phyloP scores from a whole-genome alignment of 139 green algal genomes.

The Haematococcus sp. region DNA sequence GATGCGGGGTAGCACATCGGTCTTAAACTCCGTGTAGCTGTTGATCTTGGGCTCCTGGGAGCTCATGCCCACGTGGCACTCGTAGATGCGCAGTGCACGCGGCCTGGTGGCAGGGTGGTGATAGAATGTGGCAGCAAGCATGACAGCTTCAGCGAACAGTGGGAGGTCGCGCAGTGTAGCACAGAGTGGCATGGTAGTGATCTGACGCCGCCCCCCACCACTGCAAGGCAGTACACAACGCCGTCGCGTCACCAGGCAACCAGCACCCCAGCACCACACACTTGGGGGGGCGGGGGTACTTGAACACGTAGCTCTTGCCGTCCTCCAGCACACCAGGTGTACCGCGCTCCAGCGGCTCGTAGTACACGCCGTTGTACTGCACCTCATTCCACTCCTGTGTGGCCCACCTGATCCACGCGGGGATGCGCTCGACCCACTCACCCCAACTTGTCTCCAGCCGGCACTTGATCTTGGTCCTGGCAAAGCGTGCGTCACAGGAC shows the following conservation, averaged over 20 bases:
- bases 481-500: not conserved
- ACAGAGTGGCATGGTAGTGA: no score
- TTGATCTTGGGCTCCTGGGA: slow-evolving; percentile 77
- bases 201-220: no score
- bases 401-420: slow-evolving; percentile 93
- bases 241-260: no score
- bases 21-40: slow-evolving; percentile 91
- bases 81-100: slow-evolving; percentile 91
- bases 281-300: slow-evolving; percentile 81
- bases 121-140: not conserved
- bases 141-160: no score
- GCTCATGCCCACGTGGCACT: slow-evolving; percentile 98
- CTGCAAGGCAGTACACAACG: no score
- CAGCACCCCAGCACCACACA: no score
- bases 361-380: slow-evolving; percentile 92
- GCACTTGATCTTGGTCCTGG: slow-evolving; percentile 78
- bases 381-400: slow-evolving; percentile 93
- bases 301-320: slow-evolving; percentile 88
- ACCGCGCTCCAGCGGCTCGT: slow-evolving; percentile 54
- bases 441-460: slow-evolving; percentile 76
- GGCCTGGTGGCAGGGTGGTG: slow-evolving; percentile 47
- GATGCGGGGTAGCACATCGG: slow-evolving; percentile 91
- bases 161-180: no score
- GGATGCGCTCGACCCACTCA: slow-evolving; percentile 87
- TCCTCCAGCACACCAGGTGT: slow-evolving; percentile 51